Base-by-base conservation (phyloP, 257 asterid species). In the Agastache rugosa region DNA sequence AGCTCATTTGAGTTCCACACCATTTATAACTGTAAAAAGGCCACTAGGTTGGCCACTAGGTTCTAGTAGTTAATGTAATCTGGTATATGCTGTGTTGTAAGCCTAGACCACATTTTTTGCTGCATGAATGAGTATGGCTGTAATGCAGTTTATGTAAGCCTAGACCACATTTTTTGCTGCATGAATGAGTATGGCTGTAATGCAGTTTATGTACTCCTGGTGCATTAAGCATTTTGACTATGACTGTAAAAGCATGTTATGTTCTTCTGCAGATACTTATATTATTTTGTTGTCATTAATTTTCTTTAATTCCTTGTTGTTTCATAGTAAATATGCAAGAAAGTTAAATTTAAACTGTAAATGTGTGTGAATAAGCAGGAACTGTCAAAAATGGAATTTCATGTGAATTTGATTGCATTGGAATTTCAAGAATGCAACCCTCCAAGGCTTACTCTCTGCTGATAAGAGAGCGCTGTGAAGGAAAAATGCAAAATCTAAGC, bases 21-120 rank as follows among this genome's bases (percentile, higher is more conserved):
- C 92, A 37, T 88, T 83, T 54, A 81, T 84, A 25, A 88, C 93
- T 48, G 67, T 82, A 41, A 79, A 85, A 60, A 77, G 85, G 75
- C 69, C 50, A 19, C 80, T 80, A 39, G 78, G 85, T 54, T 75
- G 83, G 77, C 71, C 61, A n/a, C 22, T 82, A 82, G 80, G 22
- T 59, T 25, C 17, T 45, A 65, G 20, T 22, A 22, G 42, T 20
- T 0, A 2, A 14, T 2, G 4, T 22, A 53, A 35, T 6, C 8
- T 16, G 10, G n/a, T 22, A 9, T 7, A 47, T 17, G 44, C 31
- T 62, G 70, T 72, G 58, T 66, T 66, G 37, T 67, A 44, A 19
- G 74, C 79, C 41, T 8, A 42, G 50, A 55, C 17, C 10, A 11
- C 39, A 12, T n/a, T 29, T 55, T 37, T 59, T 23, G 54, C 80